These are phyloP conservation scores for Zymoseptoria passerinii DNA, from an alignment of 2,329 filamentous ascomycete species.

Conservation along the genomic window DNA sequence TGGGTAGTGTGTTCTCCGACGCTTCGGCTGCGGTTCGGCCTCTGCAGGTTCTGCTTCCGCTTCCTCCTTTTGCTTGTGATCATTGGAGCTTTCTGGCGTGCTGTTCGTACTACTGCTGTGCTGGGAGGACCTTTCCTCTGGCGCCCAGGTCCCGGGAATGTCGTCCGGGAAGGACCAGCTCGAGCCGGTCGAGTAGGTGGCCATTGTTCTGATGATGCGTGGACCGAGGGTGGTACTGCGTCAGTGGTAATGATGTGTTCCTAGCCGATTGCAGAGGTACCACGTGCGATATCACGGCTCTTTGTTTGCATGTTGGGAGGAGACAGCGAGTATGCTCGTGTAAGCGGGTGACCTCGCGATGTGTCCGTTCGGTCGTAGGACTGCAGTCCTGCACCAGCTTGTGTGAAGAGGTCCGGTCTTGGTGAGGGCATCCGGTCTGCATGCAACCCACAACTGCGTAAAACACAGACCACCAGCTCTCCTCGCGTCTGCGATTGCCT, in stretches of 20 bases:
- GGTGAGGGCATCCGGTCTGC: no score
- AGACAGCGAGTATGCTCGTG: neutral
- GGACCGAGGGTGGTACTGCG: conserved; percentile 1
- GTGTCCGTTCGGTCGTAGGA: neutral
- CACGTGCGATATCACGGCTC: neutral
- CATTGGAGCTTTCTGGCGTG: neutral
- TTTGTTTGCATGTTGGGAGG: conserved; percentile 3
- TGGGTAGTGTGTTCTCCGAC: conserved; percentile 48
- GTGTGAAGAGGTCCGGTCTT: no score
- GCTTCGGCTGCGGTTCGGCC: conserved; percentile 14
- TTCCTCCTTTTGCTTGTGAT: neutral
- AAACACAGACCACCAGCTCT: no score
- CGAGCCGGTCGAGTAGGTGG: conserved; percentile 32
- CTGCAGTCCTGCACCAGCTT: no score
- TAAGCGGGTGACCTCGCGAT: neutral
- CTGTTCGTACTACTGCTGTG: neutral
- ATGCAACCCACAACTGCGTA: no score
- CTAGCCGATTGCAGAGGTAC: neutral
- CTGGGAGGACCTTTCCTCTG: conserved; percentile 3
- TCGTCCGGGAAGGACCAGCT: conserved; percentile 43
- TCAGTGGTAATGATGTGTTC: neutral
- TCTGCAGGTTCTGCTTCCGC: conserved; percentile 8
- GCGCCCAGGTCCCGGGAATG: conserved; percentile 29
- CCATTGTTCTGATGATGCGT: conserved; percentile 27
- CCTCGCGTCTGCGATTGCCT: neutral